Evolutionary conservation across 2,329 filamentous ascomycete genomes (phyloP).

Genomic region (Scleromitrula shiraiana): DNA sequence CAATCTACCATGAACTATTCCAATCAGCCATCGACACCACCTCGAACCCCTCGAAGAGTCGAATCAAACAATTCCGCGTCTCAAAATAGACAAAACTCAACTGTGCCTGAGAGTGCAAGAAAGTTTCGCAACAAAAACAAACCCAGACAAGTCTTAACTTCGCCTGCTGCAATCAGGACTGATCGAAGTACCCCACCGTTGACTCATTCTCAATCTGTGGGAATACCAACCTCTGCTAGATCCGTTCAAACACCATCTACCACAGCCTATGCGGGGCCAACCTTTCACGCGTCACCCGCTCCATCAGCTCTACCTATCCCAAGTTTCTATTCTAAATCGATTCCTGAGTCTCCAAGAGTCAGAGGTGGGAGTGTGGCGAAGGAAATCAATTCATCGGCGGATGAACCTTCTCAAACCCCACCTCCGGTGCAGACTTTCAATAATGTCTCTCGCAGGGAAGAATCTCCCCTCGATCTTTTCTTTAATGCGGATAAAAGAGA

Average conservation of each 20-base stretch:
- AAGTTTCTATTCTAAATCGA: conserved; percentile 73
- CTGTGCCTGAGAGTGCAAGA: conserved; percentile 21
- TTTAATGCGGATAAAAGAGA: conserved; percentile 83
- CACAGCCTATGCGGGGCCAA: conserved; percentile 71
- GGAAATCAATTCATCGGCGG: conserved; percentile 32
- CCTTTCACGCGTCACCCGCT: conserved; percentile 90
- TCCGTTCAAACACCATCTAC: conserved; percentile 36
- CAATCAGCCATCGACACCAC: conserved; percentile 25
- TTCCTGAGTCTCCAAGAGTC: conserved; percentile 53
- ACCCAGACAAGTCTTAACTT: conserved; percentile 26
- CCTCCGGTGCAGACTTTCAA: conserved; percentile 43
- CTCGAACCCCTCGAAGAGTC: conserved; percentile 28
- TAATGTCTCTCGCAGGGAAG: conserved; percentile 46
- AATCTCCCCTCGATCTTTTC: conserved; percentile 81
- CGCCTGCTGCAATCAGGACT: conserved; percentile 22
- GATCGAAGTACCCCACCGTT: conserved; percentile 24
- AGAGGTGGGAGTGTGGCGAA: conserved; percentile 38
- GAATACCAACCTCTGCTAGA: conserved; percentile 30
- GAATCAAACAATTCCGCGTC: conserved; percentile 12
- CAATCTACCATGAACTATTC: conserved; percentile 20
- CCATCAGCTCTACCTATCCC: conserved; percentile 85
- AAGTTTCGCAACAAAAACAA: conserved; percentile 27
- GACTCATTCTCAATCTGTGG: conserved; percentile 19
- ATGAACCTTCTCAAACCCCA: conserved; percentile 31
- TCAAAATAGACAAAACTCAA: conserved; percentile 17